Conservation (phyloP, 208 protist genomes). For the Willaertia magna region DNA sequence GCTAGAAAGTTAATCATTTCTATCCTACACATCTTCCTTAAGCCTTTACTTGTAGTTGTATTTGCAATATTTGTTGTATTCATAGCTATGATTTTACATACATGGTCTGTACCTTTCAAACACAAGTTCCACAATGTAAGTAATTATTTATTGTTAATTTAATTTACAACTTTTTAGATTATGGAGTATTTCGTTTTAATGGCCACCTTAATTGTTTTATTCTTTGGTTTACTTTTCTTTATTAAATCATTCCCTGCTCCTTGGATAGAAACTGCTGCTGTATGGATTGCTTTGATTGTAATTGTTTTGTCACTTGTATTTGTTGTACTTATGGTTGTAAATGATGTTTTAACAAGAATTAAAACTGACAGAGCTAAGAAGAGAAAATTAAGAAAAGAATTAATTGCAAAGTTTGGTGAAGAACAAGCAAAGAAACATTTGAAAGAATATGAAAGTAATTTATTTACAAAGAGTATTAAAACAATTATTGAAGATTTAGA, state of each 20-base stretch:
- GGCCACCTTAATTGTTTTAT: not conserved
- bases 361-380: not conserved
- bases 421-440: not conserved
- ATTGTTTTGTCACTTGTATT: not conserved
- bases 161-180: too few species aligned
- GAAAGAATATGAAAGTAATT: not conserved
- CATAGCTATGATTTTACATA: not conserved
- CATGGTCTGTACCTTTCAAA: not conserved
- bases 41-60: not conserved
- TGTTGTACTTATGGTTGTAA: not conserved
- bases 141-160: not conserved
- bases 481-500: not conserved
- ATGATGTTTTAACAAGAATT: not conserved
- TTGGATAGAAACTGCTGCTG: not conserved
- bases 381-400: not conserved
- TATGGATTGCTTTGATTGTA: not conserved
- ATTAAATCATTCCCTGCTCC: not conserved
- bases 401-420: not conserved
- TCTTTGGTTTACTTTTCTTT: not conserved
- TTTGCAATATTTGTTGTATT: not conserved
- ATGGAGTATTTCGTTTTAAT: not conserved
- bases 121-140: not conserved
- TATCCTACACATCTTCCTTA: not conserved
- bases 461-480: not conserved
- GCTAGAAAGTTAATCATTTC: not conserved